Percentiles rank a stretch among this genome's conserved stretches.
phyloP scores from a whole-genome alignment of 192 early-diverging fungal species.

The Backusella sp. region DNA sequence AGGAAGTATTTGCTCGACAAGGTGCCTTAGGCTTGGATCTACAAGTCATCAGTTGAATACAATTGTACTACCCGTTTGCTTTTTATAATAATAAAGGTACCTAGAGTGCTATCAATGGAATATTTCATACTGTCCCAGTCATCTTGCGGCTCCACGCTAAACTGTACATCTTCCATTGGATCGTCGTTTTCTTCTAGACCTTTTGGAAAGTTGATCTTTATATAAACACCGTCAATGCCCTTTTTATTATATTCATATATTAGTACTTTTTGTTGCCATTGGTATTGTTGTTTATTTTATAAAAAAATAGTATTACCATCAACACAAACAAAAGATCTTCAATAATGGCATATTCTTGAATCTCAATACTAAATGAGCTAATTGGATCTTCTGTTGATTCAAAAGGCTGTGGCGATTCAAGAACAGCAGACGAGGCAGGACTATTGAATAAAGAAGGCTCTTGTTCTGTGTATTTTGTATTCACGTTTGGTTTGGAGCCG shows the following conservation, averaged over 20 bases:
- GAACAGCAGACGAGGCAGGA: background rate
- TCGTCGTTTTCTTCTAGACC: conserved; percentile 45
- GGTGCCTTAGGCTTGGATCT: conserved; percentile 65
- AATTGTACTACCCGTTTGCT: background rate
- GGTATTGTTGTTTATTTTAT: background rate
- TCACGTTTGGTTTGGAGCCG: conserved; percentile 9
- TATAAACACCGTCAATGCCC: conserved; percentile 83
- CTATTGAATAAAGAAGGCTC: background rate
- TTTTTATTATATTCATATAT: background rate
- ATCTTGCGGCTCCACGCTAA: background rate
- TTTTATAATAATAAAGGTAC: conserved; percentile 29
- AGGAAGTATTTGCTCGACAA: conserved; percentile 79
- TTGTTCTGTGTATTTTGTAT: background rate
- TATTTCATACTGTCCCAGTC: conserved; percentile 37
- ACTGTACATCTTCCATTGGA: conserved; percentile 31
- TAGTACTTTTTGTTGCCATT: background rate
- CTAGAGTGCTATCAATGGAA: conserved; percentile 45
- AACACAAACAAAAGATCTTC: conserved; percentile 89
- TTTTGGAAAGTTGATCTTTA: conserved; percentile 44
- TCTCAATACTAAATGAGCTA: conserved; percentile 43
- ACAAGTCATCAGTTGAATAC: background rate
- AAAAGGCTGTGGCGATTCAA: background rate
- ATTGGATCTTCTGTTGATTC: conserved; percentile 5
- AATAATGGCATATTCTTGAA: conserved; percentile 82
- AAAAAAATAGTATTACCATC: conserved; percentile 56